Evolutionary conservation across 176 grass and related monocot genomes (phyloP), one percentile per base, ranked within the genome.

Genomic region (Zoysia pacifica): DNA sequence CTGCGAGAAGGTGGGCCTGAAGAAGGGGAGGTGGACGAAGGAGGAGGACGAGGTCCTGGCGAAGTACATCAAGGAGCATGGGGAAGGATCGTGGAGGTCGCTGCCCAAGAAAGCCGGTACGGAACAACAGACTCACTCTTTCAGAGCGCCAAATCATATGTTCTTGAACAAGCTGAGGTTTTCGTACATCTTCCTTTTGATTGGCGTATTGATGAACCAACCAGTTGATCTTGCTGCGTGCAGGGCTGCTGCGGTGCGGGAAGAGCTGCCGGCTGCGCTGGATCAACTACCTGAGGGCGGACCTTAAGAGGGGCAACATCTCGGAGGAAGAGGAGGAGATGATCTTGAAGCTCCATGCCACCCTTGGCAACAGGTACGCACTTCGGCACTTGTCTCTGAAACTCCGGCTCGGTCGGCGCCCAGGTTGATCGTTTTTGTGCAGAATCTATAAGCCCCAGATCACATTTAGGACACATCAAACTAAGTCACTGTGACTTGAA

Each of bases 1-100:
- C 70, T 93, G 90, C 14, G 90, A 93, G 69, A 93, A 93, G 86
- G 83, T 89, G 36, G 90, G 90, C 61, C 9, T 93, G 70, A 84
- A 81, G 79, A 84, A 80, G 70, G 90, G 90, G 47, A 80, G 82
- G 56, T 93, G 90, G 90, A 89, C 86, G 20, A 77, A 80, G 83
- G 90, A 93, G 77, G 90, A 93, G 65, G 90, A 93, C 40, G 83
- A 61, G 48, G 46, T 74, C 70, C 66, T 93, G 62, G 72, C 65
- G 1, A 77, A 11, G 37, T 89, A 89, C 78, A 89, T 93, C 64
- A 11, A 43, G 52, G 59, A 89, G 60, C 79, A 93, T 0, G 90
- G 90, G 7, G 86, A 82, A 74, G 86, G 83, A 6, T 36, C 79
- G 7, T 93, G 90, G 90, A 81, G 90, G 36, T 84, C 90, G 2